A percentile compares a stretch with the other conserved stretches of the same genome.
Conservation (phyloP, 768 basidiomycete genomes). For the Boletus subparvulus region DNA sequence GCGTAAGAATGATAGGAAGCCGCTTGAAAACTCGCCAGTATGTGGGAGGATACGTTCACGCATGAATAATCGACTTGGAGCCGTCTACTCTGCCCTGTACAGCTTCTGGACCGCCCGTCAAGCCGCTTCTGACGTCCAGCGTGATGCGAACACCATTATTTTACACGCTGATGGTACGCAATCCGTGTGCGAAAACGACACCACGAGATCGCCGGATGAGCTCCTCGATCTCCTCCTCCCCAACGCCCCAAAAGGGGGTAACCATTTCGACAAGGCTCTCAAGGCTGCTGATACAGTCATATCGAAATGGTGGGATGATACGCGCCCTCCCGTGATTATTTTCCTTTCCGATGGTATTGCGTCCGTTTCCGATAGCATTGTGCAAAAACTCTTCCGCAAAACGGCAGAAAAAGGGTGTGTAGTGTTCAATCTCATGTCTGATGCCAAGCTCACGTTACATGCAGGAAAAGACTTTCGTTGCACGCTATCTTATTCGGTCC, state of each 20-base stretch:
- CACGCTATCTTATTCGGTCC: conserved; percentile 59
- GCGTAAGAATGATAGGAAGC: conserved; percentile 39
- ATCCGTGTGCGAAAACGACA: conserved; percentile 42
- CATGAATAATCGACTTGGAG: conserved; percentile 53
- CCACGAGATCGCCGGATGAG: conserved; percentile 40
- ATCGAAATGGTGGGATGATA: conserved; percentile 43
- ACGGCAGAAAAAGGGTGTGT: conserved; percentile 44
- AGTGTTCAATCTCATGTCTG: background rate
- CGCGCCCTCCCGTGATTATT: conserved; percentile 49
- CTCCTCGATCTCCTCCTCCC: conserved; percentile 42
- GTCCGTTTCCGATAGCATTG: conserved; percentile 28
- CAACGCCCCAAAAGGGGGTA: conserved; percentile 38
- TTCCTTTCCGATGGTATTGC: conserved; percentile 61
- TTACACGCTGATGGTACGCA: conserved; percentile 37
- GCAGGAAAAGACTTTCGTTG: conserved; percentile 54
- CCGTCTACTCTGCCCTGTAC: conserved; percentile 53
- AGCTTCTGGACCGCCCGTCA: conserved; percentile 55
- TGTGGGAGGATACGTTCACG: conserved; percentile 29
- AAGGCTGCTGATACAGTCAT: conserved; percentile 37
- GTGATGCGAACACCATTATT: conserved; percentile 57
- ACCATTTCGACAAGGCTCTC: conserved; percentile 45
- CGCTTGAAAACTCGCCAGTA: conserved; percentile 39
- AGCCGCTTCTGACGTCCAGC: conserved; percentile 38
- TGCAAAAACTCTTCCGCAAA: conserved; percentile 39
- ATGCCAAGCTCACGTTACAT: background rate